phyloP scores from a whole-genome alignment of 352 stramenopile species.

The Pythium monospermum region DNA sequence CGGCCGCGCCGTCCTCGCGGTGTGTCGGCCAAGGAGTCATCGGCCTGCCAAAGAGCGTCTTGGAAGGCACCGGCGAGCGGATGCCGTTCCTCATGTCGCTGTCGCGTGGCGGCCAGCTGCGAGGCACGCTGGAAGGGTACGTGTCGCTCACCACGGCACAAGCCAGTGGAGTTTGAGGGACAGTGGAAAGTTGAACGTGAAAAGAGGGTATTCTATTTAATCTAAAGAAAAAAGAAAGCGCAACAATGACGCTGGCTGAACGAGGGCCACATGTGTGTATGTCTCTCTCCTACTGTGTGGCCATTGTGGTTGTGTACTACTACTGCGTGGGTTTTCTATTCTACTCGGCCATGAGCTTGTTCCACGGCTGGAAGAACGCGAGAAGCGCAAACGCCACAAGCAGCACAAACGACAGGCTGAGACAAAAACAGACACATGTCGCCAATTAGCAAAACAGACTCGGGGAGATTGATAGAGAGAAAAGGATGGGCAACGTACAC shows the following conservation, averaged over 20 bases:
- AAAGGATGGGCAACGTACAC: too few relatives aligned
- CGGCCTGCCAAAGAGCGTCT: conserved; percentile 41
- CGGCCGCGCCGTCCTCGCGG: conserved; percentile 17
- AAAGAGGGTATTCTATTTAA: not conserved
- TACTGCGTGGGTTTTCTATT: conserved; percentile 1
- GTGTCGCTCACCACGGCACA: conserved; percentile 26
- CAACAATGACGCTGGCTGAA: too few relatives aligned
- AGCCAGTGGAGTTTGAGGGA: not conserved
- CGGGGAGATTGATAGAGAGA: too few relatives aligned
- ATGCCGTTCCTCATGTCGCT: conserved; percentile 50
- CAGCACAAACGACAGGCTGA: conserved; percentile 40
- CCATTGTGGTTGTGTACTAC: not conserved
- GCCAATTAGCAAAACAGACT: not conserved
- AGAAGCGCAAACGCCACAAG: conserved; percentile 55
- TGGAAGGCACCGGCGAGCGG: conserved; percentile 21
- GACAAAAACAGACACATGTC: not conserved
- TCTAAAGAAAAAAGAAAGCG: not conserved
- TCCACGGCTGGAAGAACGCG: conserved; percentile 76
- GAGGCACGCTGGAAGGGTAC: conserved; percentile 49
- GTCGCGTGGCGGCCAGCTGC: conserved; percentile 45
- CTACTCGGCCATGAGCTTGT: conserved; percentile 25
- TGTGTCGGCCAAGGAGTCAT: conserved; percentile 64
- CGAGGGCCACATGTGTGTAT: too few relatives aligned
- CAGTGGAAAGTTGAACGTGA: not conserved
- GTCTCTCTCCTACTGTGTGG: too few relatives aligned